Conservation (phyloP, 257 asterid genomes). For the Scutellaria barbata region DNA sequence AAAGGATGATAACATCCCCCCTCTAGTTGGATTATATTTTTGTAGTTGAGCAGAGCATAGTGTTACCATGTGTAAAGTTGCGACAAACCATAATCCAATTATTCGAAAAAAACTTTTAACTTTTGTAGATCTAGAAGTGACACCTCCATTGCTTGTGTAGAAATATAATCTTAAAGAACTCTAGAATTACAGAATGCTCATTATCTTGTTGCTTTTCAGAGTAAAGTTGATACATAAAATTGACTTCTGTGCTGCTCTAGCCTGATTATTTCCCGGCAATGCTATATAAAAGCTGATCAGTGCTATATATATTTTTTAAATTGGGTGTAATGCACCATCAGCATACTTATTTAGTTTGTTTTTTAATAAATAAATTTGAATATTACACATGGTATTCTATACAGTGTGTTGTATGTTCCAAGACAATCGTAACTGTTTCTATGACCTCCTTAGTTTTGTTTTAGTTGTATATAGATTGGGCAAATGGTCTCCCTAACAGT, state of each 20-base stretch:
- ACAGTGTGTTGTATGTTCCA: background rate
- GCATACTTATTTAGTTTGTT: background rate
- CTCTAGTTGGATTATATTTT: conserved; percentile 19
- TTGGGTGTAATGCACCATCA: background rate
- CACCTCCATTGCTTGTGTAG: background rate
- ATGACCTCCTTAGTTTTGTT: background rate
- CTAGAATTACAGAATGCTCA: background rate
- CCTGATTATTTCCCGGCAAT: background rate
- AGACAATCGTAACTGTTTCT: background rate
- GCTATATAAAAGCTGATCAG: background rate
- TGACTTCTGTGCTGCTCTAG: too few species aligned
- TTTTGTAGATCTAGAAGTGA: conserved; percentile 3
- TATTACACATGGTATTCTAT: background rate
- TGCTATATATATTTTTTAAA: background rate
- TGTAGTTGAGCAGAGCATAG: conserved; percentile 19
- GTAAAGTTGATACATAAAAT: background rate
- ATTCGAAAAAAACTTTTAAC: background rate
- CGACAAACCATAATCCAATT: background rate
- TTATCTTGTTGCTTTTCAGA: background rate
- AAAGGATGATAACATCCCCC: conserved; percentile 4
- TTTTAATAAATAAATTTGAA: background rate
- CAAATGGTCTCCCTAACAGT: background rate
- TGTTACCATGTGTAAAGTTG: background rate
- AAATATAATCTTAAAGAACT: background rate
- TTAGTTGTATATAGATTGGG: background rate